Conservation (phyloP, 805 yeast species). For the Starmera pachycereana region DNA sequence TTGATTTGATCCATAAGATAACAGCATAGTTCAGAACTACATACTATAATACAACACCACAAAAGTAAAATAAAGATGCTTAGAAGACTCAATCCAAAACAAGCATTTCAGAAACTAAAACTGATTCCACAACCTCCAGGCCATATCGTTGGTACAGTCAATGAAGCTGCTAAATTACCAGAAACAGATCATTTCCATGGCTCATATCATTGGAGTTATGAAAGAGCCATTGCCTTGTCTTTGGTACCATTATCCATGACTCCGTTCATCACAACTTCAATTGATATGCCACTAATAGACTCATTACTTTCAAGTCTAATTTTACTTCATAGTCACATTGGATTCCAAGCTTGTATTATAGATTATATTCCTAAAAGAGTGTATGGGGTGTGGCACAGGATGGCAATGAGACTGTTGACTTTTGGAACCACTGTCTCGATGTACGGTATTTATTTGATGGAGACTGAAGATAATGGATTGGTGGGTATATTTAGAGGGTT, state of each 20-base stretch:
- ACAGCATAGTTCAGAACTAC: too few relatives aligned
- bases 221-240: constrained; percentile 48
- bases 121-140: constrained; percentile 67
- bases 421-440: constrained; percentile 55
- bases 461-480: constrained; percentile 57
- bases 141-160: constrained; percentile 56
- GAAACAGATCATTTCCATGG: constrained; percentile 48
- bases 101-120: constrained; percentile 25
- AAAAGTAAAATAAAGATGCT: background rate
- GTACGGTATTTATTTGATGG: constrained; percentile 64
- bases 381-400: constrained; percentile 52
- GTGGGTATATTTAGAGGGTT: constrained; percentile 31
- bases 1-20: too few relatives aligned
- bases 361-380: constrained; percentile 74
- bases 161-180: constrained; percentile 61
- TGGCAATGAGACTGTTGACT: constrained; percentile 49
- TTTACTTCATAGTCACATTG: constrained; percentile 57
- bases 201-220: constrained; percentile 66
- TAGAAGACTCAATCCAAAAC: constrained; percentile 6
- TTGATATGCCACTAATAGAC: constrained; percentile 45
- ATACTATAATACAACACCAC: background rate
- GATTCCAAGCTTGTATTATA: constrained; percentile 66
- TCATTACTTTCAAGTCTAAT: constrained; percentile 43
- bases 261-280: constrained; percentile 40
- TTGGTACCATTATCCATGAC: constrained; percentile 53